Evolutionary conservation across 495 filamentous ascomycete genomes (phyloP).

Genomic region (Lichina pygmaea): DNA sequence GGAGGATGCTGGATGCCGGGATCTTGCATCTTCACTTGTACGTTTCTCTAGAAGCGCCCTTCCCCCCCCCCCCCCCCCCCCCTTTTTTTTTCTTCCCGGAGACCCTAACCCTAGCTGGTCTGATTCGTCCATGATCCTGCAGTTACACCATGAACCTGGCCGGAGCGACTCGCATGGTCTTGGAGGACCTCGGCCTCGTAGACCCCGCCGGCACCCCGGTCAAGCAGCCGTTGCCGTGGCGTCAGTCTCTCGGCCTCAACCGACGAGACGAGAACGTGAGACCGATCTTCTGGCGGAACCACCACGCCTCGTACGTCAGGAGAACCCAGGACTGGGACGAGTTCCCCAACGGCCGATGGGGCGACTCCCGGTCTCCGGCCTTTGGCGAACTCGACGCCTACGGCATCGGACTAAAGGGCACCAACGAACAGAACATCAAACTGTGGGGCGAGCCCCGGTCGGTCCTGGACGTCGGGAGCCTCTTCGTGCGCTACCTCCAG

Average conservation of each 20-base stretch:
- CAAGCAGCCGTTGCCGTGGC: constrained; percentile 76
- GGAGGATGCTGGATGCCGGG: constrained; percentile 50
- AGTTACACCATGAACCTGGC: constrained; percentile 98
- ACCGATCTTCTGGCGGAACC: constrained; percentile 96
- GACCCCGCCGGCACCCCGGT: constrained; percentile 50
- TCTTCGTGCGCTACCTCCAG: constrained; percentile 64
- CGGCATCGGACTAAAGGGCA: constrained; percentile 84
- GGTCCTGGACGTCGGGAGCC: constrained; percentile 47
- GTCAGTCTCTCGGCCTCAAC: constrained; percentile 70
- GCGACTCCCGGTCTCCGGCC: constrained; percentile 85
- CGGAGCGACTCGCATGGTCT: constrained; percentile 74
- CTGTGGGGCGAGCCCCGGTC: constrained; percentile 74
- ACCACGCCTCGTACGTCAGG: constrained; percentile 79
- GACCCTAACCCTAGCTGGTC: not conserved
- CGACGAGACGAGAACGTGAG: constrained; percentile 86
- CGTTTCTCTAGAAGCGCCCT: constrained; percentile 4
- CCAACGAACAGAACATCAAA: constrained; percentile 87
- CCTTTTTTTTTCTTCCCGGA: too few species aligned
- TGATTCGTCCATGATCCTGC: not conserved
- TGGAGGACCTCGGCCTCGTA: constrained; percentile 63
- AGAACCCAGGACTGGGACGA: constrained; percentile 98
- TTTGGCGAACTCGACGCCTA: constrained; percentile 95
- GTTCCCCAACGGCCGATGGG: constrained; percentile 97
- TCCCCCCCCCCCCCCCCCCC: too few species aligned
- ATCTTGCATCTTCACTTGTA: constrained; percentile 82